Base-by-base conservation (phyloP, 257 asterid genomes). In the Prunella vulgaris region DNA sequence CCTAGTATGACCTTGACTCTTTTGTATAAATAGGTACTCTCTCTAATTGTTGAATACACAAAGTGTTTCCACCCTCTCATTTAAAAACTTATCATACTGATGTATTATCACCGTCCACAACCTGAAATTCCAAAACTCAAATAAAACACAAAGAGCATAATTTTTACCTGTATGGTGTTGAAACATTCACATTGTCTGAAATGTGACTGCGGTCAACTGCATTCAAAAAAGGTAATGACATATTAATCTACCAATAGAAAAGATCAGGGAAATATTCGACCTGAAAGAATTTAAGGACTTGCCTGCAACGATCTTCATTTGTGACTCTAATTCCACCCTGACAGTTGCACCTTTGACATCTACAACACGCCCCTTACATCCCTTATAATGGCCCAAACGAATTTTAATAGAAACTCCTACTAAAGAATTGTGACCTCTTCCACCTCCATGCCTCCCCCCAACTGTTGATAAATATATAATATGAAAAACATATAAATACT, bases 271-370 rank as follows among this genome's bases (percentile, higher is more conserved):
- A 65, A 28, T 38, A 44, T 64, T 56, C 46, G 28, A 52, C 27
- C 22, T 27, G 5, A 37, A 18, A 20, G n/a, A 49, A 24, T 22
- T 18, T 18, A 64, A 54, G 70, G 67, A 74, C 95, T 85, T 86
- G 88, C 97, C 97, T 86, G 97, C 83, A 59, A 90, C 96, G 57
- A 84, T 84, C 84, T 84, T 88, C 96, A 93, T 88, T 77, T 90
- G 97, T 2, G 99, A 87, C 80, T 90, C 96, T 73, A 93, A 82
- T 77, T 93, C 96, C 74, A 93, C 96, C 30, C 97, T 95, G 61
- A 93, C 89, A 28, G 69, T 77, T 64, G 95, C 59, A 70, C 95
- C 96, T 84, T 90, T 88, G 53, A 93, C 84, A 62, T 89, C 97
- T 35, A 74, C 74, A 63, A 93, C 99, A 44, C 90, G 93, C n/a